Conservation (phyloP, 805 yeast genomes). For the Teunomyces tritomae region DNA sequence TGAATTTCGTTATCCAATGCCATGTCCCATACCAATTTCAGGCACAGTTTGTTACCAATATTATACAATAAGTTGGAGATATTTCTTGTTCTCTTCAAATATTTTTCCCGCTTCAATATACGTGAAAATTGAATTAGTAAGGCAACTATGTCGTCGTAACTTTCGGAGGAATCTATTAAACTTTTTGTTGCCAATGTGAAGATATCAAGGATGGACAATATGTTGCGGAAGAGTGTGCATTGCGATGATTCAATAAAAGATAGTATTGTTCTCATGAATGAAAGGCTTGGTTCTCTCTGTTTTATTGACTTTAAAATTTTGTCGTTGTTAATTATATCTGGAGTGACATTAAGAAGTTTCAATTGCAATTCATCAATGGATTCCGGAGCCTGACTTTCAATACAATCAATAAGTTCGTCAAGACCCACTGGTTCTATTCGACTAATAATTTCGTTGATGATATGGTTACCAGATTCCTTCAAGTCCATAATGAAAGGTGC, state of each 20-base stretch:
- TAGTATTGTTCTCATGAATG: conserved; percentile 3
- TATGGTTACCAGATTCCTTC: background rate
- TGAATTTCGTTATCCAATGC: conserved; percentile 32
- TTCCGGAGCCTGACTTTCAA: background rate
- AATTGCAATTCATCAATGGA: conserved; percentile 1
- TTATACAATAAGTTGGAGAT: conserved; percentile 46
- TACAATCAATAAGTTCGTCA: background rate
- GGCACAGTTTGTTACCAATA: conserved; percentile 20
- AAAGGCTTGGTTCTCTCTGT: background rate
- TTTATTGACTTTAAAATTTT: conserved; percentile 2
- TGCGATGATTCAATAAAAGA: background rate
- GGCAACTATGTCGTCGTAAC: background rate
- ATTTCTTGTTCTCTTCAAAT: conserved; percentile 42
- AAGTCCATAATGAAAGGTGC: conserved; percentile 5
- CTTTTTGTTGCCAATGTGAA: conserved; percentile 8
- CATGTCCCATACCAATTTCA: conserved; percentile 1
- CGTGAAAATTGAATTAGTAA: conserved; percentile 3
- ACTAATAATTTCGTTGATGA: background rate
- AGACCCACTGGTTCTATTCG: background rate
- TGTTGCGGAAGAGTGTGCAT: background rate
- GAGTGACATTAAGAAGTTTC: background rate
- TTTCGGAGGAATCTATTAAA: background rate
- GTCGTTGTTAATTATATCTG: conserved; percentile 3
- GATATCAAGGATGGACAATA: conserved; percentile 7
- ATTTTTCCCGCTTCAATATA: conserved; percentile 21